Base-by-base conservation (phyloP, 768 basidiomycete genomes). In the Boletus subcaerulescens region DNA sequence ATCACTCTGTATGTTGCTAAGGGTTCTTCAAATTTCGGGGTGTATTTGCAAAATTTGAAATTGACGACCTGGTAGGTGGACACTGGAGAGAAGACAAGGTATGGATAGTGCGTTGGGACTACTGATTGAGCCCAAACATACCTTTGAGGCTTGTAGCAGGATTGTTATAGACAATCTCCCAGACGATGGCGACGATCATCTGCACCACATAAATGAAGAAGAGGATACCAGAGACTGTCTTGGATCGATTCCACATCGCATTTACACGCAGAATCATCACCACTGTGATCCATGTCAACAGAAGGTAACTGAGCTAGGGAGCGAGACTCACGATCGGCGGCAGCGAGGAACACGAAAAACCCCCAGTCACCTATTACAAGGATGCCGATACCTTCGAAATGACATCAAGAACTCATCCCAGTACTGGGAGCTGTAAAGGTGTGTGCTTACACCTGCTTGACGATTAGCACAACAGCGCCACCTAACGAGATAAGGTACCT, bases 221-320 rank as follows among this genome's bases (percentile, higher is more conserved):
- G 17, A 63, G 56, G 15, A 56, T 12, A n/a, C 6, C 5, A 2
- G 60, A 24, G 5, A 64, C 31, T 4, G 2, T 17, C 15, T n/a
- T 60, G 20, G 61, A 63, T 29, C 22, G 45, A 14, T 39, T 7
- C 50, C 54, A 63, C 42, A 64, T 63, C 17, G 59, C 49, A 24
- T 47, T 51, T 1, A 64, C 53, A 14, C 61, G 62, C 12, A 64
- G 47, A 18, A 61, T 48, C 62, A 64, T 64, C 38, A 64, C 36
- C 4, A 64, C 62, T 64, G 15, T 18, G 12, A 14, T 11, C 11
- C 2, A 33, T 9, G 5, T 61, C 17, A 52, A 18, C 10, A 6
- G 7, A 18, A 4, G 3, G 17, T 32, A 20, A 10, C 4, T 0
- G 10, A 43, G 17, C 5, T 5, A 3, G 8, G 6, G 18, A 31